A percentile compares a stretch with the other conserved stretches of the same genome.
Evolutionary conservation across 2,329 filamentous ascomycete species (phyloP).

Genomic region (Cordyceps fumosorosea): DNA sequence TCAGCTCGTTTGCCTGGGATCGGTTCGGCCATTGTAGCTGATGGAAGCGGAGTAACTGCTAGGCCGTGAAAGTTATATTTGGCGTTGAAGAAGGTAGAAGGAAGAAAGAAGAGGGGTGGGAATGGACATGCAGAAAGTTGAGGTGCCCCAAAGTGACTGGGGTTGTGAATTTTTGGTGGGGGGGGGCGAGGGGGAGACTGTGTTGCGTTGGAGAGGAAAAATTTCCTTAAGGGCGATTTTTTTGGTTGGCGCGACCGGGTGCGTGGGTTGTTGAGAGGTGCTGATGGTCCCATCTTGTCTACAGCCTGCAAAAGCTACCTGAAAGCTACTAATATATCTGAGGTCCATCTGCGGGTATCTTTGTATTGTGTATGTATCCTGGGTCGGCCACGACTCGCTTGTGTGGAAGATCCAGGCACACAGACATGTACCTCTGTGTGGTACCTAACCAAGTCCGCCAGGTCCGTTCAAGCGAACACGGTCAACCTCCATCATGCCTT

Average conservation of each 20-base stretch:
- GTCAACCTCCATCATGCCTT: too few relatives aligned
- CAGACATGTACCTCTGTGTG: background rate
- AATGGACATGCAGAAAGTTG: conserved; percentile 28
- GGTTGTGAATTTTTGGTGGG: conserved; percentile 35
- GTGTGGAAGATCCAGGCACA: too few relatives aligned
- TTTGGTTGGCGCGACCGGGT: conserved; percentile 5
- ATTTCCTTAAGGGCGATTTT: conserved; percentile 27
- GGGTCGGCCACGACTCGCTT: too few relatives aligned
- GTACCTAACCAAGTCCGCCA: background rate
- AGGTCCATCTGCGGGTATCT: background rate
- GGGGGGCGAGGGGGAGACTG: conserved; percentile 10
- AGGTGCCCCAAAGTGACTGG: conserved; percentile 24
- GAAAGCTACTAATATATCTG: background rate
- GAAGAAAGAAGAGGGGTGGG: conserved; percentile 20
- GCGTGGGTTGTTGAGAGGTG: conserved; percentile 10
- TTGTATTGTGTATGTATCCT: too few relatives aligned
- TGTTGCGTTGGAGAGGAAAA: conserved; percentile 22
- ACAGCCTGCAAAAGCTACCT: background rate
- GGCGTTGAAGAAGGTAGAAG: conserved; percentile 19
- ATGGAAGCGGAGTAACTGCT: conserved; percentile 18
- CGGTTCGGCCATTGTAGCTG: conserved; percentile 52
- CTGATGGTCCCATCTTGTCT: background rate
- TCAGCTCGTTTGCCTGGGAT: conserved; percentile 59
- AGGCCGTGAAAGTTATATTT: conserved; percentile 6
- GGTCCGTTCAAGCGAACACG: too few relatives aligned